Base-by-base conservation (phyloP, 1,139 yeast genomes). In the Zygotorulaspora mrakii region DNA sequence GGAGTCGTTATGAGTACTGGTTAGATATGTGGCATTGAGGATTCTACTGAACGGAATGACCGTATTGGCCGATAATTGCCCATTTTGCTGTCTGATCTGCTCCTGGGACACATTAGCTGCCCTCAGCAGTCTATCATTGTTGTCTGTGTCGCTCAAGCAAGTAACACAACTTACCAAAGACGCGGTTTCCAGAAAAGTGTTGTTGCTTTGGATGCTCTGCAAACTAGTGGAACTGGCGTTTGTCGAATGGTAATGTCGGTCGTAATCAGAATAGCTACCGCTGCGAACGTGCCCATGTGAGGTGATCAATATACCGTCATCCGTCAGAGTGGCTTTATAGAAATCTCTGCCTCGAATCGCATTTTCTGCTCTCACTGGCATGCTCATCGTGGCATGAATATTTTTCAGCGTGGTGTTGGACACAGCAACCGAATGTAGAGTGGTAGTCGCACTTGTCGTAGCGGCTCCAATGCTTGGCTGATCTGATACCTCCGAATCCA, bases 121-220 rank as follows among this genome's bases (percentile, higher is more conserved):
- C n/a, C n/a, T n/a, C n/a, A n/a, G n/a, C n/a, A n/a, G n/a, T n/a
- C n/a, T 24, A n/a, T 5, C 13, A 24, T n/a, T 11, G 6, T 11
- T 11, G 21, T 47, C 39, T 30, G 25, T 42, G 26, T 58, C 62
- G 32, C 64, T 59, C 29, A 60, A 34, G 35, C 65, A 60, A 5
- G 64, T 59, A 16, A 60, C 61, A 37, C 64, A 60, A 28, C 64
- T 59, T 33, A 59, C 51, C 18, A 55, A 38, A 6, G 65, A 60
- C 2, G 61, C 50, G 5, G 63, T 55, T 24, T 60, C 65, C 21
- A 55, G 48, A 17, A 45, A 42, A 27, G 50, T 46, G 27, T 44
- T 45, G 11, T 40, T 40, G 16, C 51, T 51, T n/a, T 41, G 37
- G 17, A 43, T 42, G 29, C 49, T 45, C 25, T 35, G 45, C 26